These are phyloP conservation scores for Mortierella sp. DNA, from an alignment of 371 early-diverging fungal species.

Conservation along the genomic window DNA sequence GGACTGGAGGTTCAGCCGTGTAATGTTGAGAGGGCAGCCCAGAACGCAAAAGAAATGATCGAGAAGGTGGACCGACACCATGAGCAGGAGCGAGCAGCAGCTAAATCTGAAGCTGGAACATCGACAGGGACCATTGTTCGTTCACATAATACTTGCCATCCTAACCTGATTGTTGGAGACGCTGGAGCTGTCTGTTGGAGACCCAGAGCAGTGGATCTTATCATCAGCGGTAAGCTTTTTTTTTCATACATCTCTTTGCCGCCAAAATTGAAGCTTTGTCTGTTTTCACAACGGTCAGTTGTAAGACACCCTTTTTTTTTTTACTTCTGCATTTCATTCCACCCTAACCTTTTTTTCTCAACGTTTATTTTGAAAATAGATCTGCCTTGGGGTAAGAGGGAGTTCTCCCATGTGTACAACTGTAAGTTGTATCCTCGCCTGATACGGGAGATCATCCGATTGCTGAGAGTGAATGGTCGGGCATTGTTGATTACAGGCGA, in stretches of 20 bases:
- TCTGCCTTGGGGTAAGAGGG: constrained; percentile 51
- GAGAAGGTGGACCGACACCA: neutral
- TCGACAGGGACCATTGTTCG: neutral
- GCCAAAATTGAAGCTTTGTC: neutral
- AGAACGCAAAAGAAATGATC: constrained; percentile 36
- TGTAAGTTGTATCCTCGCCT: constrained; percentile 49
- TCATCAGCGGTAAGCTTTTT: constrained; percentile 38
- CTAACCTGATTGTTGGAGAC: constrained; percentile 36
- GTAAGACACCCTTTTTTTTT: neutral
- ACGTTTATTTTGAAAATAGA: constrained; percentile 19
- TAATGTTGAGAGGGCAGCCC: constrained; percentile 39
- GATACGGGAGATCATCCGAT: constrained; percentile 34
- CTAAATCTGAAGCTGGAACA: neutral
- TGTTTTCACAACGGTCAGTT: neutral
- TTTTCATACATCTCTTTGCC: neutral
- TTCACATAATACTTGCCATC: neutral
- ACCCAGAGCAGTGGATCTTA: constrained; percentile 29
- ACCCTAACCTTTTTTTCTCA: neutral
- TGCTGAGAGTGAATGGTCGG: constrained; percentile 40
- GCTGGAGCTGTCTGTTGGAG: constrained; percentile 39
- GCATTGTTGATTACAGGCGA: constrained; percentile 52
- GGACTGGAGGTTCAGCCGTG: constrained; percentile 26
- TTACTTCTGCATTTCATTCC: neutral
- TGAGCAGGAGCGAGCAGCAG: neutral
- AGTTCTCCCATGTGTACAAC: constrained; percentile 43